A percentile compares a stretch with the other conserved stretches of the same genome.
These are phyloP conservation scores for Epichloe baconii DNA, from an alignment of 2,329 filamentous ascomycete species.

Conservation along the genomic window DNA sequence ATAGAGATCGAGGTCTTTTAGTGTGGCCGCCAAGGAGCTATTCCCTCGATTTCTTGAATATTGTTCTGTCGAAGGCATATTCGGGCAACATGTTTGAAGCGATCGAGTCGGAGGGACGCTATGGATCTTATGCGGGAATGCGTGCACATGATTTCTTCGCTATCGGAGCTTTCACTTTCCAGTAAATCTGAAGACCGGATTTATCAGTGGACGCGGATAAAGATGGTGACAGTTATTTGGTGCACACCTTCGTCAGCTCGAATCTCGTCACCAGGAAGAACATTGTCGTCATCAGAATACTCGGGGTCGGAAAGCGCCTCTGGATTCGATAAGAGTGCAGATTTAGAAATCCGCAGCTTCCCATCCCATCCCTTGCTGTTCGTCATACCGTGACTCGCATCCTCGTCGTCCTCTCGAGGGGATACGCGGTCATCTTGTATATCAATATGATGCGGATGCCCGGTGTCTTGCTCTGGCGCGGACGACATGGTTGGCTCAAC, in stretches of 20 bases:
- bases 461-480: slow-evolving; percentile 23
- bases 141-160: slow-evolving; percentile 76
- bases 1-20: slow-evolving; percentile 86
- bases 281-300: slow-evolving; percentile 60
- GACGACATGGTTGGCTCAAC: slow-evolving; percentile 11
- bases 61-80: slow-evolving; percentile 89
- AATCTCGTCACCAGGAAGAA: slow-evolving; percentile 60
- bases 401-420: slow-evolving; percentile 23
- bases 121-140: slow-evolving; percentile 76
- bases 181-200: slow-evolving; percentile 37
- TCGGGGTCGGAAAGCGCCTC: slow-evolving; percentile 77
- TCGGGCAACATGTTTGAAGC: slow-evolving; percentile 63
- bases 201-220: slow-evolving; percentile 7
- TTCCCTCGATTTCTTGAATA: slow-evolving; percentile 68
- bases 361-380: slow-evolving; percentile 71
- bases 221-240: neutral
- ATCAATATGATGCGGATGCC: slow-evolving; percentile 33
- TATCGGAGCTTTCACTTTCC: slow-evolving; percentile 45
- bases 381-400: slow-evolving; percentile 34
- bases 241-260: slow-evolving; percentile 63
- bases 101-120: slow-evolving; percentile 62
- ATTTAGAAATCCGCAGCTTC: slow-evolving; percentile 60
- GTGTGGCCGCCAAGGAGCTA: slow-evolving; percentile 50
- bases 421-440: slow-evolving; percentile 30
- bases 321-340: slow-evolving; percentile 53